These are phyloP conservation scores for Trichoderma asperellum DNA, from an alignment of 2,329 filamentous ascomycete genomes.

Conservation along the genomic window DNA sequence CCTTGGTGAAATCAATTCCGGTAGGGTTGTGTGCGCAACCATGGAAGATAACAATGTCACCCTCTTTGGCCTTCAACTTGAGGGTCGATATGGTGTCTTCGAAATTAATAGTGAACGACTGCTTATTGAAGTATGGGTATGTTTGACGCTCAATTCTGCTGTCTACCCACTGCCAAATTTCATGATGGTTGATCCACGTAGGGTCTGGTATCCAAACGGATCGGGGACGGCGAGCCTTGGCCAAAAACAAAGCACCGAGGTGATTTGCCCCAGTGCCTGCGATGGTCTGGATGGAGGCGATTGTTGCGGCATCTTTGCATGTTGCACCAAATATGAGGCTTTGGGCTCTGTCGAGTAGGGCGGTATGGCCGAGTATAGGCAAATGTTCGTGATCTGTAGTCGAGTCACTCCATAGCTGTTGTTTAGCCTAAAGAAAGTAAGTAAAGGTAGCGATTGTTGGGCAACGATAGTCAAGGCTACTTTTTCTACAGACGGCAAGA, in stretches of 20 bases:
- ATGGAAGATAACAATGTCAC: conserved; percentile 44
- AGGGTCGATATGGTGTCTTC: conserved; percentile 37
- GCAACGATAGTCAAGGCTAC: neutral
- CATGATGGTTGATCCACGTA: conserved; percentile 54
- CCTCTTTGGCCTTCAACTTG: conserved; percentile 32
- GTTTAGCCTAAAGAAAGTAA: neutral
- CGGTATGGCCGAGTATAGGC: neutral
- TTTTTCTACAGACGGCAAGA: conserved; percentile 14
- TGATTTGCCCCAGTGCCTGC: conserved; percentile 45
- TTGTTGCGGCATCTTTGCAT: neutral
- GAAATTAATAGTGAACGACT: conserved; percentile 38
- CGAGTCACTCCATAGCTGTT: neutral
- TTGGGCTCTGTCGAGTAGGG: neutral
- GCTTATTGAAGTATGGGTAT: conserved; percentile 42
- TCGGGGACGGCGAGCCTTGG: conserved; percentile 29
- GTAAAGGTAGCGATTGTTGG: neutral
- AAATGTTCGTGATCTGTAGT: neutral
- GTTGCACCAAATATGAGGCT: neutral
- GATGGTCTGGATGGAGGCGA: conserved; percentile 42
- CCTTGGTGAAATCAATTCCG: conserved; percentile 41
- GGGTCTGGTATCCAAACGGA: conserved; percentile 28
- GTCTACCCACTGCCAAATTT: conserved; percentile 38
- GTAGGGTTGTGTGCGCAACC: conserved; percentile 47
- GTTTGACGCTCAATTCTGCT: conserved; percentile 31
- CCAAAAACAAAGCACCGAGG: conserved; percentile 38